Evolutionary conservation across 306 rosid genomes (phyloP).

Genomic region (Quercus agrifolia): DNA sequence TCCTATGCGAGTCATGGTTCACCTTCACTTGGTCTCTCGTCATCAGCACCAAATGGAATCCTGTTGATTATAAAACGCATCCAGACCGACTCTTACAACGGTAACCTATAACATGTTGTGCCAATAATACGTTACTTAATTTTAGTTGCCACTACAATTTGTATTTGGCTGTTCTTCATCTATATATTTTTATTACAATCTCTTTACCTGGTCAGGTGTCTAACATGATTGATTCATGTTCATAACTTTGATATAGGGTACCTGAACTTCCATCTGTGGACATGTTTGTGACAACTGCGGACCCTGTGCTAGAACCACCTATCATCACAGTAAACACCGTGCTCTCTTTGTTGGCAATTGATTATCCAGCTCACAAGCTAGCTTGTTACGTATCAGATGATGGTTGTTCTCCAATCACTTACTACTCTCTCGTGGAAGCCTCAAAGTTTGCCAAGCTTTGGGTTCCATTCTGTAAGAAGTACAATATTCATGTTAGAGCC

Average conservation of each 20-base stretch:
- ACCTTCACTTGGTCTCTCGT: conserved; percentile 34
- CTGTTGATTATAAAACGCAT: conserved; percentile 34
- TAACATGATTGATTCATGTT: not conserved
- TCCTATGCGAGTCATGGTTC: conserved; percentile 64
- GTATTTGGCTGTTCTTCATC: too few relatives aligned
- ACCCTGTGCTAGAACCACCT: conserved; percentile 62
- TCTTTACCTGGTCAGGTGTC: not conserved
- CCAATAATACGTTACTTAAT: too few relatives aligned
- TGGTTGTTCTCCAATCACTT: conserved; percentile 52
- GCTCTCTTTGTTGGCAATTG: conserved; percentile 62
- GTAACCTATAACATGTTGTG: not conserved
- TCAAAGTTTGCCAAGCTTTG: conserved; percentile 54
- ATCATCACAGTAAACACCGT: conserved; percentile 65
- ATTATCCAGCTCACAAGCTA: conserved; percentile 69
- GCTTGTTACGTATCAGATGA: conserved; percentile 87
- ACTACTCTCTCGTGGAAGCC: conserved; percentile 51
- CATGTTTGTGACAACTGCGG: conserved; percentile 71
- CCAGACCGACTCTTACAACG: conserved; percentile 38
- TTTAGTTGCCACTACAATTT: too few relatives aligned
- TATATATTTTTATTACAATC: too few relatives aligned
- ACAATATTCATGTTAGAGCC: conserved; percentile 53
- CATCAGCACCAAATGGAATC: conserved; percentile 49
- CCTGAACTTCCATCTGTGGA: conserved; percentile 63
- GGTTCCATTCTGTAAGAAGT: conserved; percentile 66
- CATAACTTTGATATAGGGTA: conserved; percentile 21